Base-by-base conservation (phyloP, 192 early-diverging fungal species). In the Podila clonocystis region DNA sequence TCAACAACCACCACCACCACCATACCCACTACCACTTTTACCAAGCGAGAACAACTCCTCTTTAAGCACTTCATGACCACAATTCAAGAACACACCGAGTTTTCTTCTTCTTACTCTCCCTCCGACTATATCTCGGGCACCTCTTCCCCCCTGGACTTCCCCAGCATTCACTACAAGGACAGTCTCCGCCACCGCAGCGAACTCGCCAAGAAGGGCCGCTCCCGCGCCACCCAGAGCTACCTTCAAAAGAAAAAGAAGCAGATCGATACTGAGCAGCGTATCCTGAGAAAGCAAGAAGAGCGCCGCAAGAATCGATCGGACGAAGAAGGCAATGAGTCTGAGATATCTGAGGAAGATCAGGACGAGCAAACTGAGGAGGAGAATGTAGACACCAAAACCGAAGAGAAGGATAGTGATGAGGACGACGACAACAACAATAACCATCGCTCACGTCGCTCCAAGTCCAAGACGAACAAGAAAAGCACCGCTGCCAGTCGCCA, bases 31-130 rank as follows among this genome's bases (percentile, higher is more conserved):
- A 34, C 30, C 74, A 70, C 62, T 52, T 70, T 62, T 2, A 50
- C 74, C 55, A 76, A 70, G 9, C 67, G 65, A 28, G 67, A 76
- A 55, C 74, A 76, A 70, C 29, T 55, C 30, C 48, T 57, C 36
- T 60, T 70, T 28, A 52, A 65, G 45, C 33, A 62, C 63, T 76
- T 70, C 58, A 76, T 76, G 74, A 65, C 63, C 38, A 49, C 60
- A 41, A 29, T 76, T 26, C 45, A 60, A 34, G 34, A 62, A 17
- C n/a, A 19, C 36, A 9, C 38, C 50, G 24, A 19, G 20, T 9
- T 64, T 15, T 58, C 41, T 41, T 38, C 66, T 58, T 63, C 57
- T 22, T 45, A 45, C 13, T 45, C 41, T 45, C 41, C 41, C 13
- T 57, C 31, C 29, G 26, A 62, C 33, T 33, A 70, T 48, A 20